These are phyloP conservation scores for Wickerhamomyces ciferrii DNA, from an alignment of 805 yeast genomes.

Conservation along the genomic window DNA sequence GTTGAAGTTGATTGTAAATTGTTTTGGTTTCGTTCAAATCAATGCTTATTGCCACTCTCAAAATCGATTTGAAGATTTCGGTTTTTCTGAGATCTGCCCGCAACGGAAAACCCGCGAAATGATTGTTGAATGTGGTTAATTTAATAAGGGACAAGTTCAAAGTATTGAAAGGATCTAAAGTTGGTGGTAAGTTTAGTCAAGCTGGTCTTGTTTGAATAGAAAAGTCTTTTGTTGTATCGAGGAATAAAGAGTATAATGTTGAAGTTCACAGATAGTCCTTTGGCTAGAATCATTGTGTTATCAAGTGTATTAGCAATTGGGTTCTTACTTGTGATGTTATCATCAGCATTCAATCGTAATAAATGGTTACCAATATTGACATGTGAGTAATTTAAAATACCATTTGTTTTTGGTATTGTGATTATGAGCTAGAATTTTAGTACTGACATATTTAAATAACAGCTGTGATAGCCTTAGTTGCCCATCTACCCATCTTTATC, in stretches of 20 bases:
- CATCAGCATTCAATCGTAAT: slow-evolving; percentile 61
- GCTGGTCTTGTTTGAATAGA: no score
- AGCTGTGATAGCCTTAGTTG: slow-evolving; percentile 43
- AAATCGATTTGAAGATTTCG: background rate
- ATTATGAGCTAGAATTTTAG: no score
- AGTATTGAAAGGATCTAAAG: no score
- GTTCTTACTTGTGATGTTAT: slow-evolving; percentile 66
- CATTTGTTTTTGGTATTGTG: no score
- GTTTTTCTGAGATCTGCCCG: background rate
- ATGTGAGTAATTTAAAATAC: no score
- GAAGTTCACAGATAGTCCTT: slow-evolving; percentile 38
- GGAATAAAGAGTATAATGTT: no score
- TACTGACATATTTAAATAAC: background rate
- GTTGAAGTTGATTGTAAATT: background rate
- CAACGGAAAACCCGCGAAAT: background rate
- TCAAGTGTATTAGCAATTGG: slow-evolving; percentile 76
- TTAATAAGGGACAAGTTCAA: no score
- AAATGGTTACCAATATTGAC: slow-evolving; percentile 76
- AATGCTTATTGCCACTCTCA: background rate
- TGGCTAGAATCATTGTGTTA: slow-evolving; percentile 67
- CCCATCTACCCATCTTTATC: slow-evolving; percentile 54
- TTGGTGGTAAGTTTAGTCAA: no score
- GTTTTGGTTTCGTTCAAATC: background rate
- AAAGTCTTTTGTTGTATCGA: no score
- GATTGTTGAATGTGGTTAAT: background rate